These are phyloP conservation scores for Spathaspora boniae DNA, from an alignment of 805 yeast species.

Conservation along the genomic window DNA sequence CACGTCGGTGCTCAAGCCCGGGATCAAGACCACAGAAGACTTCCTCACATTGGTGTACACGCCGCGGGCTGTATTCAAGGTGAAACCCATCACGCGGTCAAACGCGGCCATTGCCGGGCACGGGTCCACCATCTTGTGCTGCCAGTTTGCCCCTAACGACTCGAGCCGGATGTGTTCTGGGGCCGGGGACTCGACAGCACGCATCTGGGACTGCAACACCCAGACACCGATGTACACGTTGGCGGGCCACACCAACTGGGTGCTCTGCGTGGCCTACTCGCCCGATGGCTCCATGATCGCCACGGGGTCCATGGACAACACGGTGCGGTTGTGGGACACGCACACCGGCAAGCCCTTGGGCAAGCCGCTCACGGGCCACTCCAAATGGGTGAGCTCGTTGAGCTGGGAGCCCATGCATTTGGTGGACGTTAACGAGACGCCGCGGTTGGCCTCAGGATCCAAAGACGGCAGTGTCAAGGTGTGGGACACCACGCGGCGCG, in stretches of 20 bases:
- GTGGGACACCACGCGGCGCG: conserved; percentile 80
- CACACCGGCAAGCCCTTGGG: conserved; percentile 72
- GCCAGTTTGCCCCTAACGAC: conserved; percentile 90
- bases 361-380: conserved; percentile 71
- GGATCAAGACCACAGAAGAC: conserved; percentile 87
- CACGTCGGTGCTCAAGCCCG: conserved; percentile 79
- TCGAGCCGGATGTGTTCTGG: conserved; percentile 88
- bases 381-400: conserved; percentile 84
- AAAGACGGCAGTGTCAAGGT: conserved; percentile 87
- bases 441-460: conserved; percentile 80
- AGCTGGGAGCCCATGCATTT: conserved; percentile 94
- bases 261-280: conserved; percentile 83
- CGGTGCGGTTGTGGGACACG: conserved; percentile 85
- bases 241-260: conserved; percentile 90
- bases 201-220: conserved; percentile 96
- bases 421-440: conserved; percentile 58
- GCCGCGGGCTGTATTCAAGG: conserved; percentile 93
- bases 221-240: conserved; percentile 84
- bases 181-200: conserved; percentile 92
- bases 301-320: conserved; percentile 93
- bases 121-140: conserved; percentile 87
- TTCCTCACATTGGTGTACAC: conserved; percentile 86
- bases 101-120: conserved; percentile 94
- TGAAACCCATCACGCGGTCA: conserved; percentile 84
- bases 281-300: conserved; percentile 91